Percentiles rank a stretch among this genome's conserved stretches.
These are phyloP conservation scores for Globisporangium paddicum DNA, from an alignment of 352 stramenopile genomes.

Conservation along the genomic window DNA sequence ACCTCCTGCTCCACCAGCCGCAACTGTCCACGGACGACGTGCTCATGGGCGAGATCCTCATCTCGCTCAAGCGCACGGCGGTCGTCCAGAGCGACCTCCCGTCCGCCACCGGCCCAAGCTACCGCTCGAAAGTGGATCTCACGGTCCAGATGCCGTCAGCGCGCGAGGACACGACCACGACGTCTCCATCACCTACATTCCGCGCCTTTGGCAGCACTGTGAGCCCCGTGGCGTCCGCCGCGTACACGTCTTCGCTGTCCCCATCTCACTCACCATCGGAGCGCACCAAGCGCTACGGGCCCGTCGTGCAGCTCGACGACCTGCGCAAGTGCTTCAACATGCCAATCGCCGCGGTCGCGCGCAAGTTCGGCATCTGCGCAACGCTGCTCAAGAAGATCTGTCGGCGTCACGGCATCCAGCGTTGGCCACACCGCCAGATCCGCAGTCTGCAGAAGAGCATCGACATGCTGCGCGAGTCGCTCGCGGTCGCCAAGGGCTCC, in stretches of 20 bases:
- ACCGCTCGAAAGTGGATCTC: constrained; percentile 45
- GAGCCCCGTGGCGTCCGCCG: constrained; percentile 42
- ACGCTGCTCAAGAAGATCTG: constrained; percentile 86
- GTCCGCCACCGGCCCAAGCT: constrained; percentile 12
- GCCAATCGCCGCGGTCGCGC: constrained; percentile 72
- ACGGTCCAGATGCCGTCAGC: constrained; percentile 32
- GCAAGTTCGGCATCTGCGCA: constrained; percentile 83
- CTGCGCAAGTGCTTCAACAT: constrained; percentile 81
- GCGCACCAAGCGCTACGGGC: constrained; percentile 54
- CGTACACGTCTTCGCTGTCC: constrained; percentile 17
- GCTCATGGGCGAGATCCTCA: constrained; percentile 76
- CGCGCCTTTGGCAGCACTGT: constrained; percentile 18
- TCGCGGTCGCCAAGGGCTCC: constrained; percentile 62
- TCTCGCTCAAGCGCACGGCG: constrained; percentile 57
- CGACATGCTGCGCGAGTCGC: constrained; percentile 70
- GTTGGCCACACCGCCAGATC: constrained; percentile 83
- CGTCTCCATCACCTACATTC: constrained; percentile 13
- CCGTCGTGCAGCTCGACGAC: constrained; percentile 69
- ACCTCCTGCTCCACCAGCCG: constrained; percentile 1
- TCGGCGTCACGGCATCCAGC: constrained; percentile 72
- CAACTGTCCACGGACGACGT: constrained; percentile 53
- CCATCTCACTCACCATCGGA: constrained; percentile 28
- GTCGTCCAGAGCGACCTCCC: constrained; percentile 15
- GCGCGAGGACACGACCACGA: constrained; percentile 12
- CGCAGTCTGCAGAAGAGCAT: constrained; percentile 81